phyloP scores from a whole-genome alignment of 257 asterid species.

The Primulina tabacum region DNA sequence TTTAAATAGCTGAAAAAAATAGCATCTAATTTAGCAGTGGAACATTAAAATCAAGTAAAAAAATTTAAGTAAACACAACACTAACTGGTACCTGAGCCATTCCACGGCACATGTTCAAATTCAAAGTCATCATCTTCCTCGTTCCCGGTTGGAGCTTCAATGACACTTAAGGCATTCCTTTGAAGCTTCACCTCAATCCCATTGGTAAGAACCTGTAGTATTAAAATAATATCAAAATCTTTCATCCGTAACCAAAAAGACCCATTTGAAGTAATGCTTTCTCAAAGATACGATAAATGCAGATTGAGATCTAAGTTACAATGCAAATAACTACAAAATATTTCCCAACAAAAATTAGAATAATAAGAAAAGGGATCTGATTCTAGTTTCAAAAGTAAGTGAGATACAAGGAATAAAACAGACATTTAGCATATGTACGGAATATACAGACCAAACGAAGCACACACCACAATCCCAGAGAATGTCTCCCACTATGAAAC shows the following conservation, averaged over 20 bases:
- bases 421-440: background rate
- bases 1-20: background rate
- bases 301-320: background rate
- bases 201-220: constrained; percentile 71
- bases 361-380: background rate
- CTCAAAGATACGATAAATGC: background rate
- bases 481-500: background rate
- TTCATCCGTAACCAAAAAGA: background rate
- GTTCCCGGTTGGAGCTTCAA: constrained; percentile 88
- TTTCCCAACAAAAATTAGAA: background rate
- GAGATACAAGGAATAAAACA: background rate
- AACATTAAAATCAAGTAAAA: background rate
- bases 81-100: constrained; percentile 58
- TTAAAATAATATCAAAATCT: background rate
- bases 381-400: background rate
- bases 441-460: background rate
- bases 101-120: constrained; percentile 70
- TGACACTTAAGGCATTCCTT: constrained; percentile 82
- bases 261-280: no score
- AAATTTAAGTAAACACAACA: background rate
- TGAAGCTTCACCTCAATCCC: constrained; percentile 95
- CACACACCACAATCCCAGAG: background rate
- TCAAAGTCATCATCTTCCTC: constrained; percentile 81
- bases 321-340: background rate
- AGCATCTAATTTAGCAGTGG: background rate